Evolutionary conservation across 2,329 filamentous ascomycete species (phyloP).

Genomic region (Cyclaneusma minus): DNA sequence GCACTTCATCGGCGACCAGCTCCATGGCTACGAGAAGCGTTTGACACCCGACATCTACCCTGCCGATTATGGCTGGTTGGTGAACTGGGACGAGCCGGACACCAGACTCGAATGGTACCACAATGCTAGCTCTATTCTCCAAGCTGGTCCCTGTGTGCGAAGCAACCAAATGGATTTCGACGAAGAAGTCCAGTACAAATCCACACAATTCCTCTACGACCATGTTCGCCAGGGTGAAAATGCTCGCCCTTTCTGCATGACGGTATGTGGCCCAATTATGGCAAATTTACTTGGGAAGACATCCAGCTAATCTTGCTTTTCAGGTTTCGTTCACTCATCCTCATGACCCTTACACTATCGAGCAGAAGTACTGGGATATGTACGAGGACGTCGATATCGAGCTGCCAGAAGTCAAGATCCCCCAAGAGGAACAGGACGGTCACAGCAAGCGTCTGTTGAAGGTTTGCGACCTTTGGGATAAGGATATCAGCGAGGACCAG

Average conservation of each 20-base stretch:
- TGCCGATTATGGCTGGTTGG: slow-evolving; percentile 84
- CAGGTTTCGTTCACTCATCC: slow-evolving; percentile 80
- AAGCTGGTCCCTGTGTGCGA: slow-evolving; percentile 75
- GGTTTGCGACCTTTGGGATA: slow-evolving; percentile 74
- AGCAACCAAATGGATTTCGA: slow-evolving; percentile 95
- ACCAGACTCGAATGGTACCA: slow-evolving; percentile 87
- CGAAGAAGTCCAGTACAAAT: slow-evolving; percentile 88
- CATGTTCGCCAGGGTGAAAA: slow-evolving; percentile 66
- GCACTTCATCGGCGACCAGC: slow-evolving; percentile 91
- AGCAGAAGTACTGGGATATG: slow-evolving; percentile 81
- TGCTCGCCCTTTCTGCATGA: slow-evolving; percentile 70
- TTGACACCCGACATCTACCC: slow-evolving; percentile 94
- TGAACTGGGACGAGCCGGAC: slow-evolving; percentile 88
- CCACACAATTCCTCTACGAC: slow-evolving; percentile 80
- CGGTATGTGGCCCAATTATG: slow-evolving; percentile 28
- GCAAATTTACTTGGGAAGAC: no score
- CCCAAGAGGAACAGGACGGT: slow-evolving; percentile 67
- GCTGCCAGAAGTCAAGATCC: slow-evolving; percentile 62
- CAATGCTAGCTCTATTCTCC: slow-evolving; percentile 84
- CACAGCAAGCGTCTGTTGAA: slow-evolving; percentile 79
- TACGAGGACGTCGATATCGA: slow-evolving; percentile 84
- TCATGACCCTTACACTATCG: slow-evolving; percentile 90
- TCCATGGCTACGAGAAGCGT: slow-evolving; percentile 85
- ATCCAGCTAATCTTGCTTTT: neutral
- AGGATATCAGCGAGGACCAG: slow-evolving; percentile 71